Conservation (phyloP, 2,329 filamentous ascomycete species). For the Knoxdaviesia proteae region DNA sequence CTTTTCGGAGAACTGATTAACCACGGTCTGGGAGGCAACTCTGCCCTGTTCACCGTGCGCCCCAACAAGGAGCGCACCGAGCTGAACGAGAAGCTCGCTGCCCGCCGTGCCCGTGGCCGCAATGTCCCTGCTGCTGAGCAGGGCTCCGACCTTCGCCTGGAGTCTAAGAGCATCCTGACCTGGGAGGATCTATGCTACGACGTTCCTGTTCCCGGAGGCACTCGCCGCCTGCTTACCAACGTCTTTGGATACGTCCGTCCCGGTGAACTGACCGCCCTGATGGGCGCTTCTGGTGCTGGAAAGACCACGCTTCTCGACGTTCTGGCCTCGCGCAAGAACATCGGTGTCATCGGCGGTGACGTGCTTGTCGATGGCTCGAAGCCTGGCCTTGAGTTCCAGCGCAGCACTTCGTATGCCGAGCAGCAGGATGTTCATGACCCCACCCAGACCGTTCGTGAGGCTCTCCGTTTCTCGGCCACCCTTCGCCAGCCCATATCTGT, state of each 20-base stretch:
- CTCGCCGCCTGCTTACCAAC: slow-evolving; percentile 31
- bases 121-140: slow-evolving; percentile 16
- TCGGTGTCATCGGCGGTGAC: slow-evolving; percentile 35
- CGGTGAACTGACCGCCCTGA: slow-evolving; percentile 56
- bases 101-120: slow-evolving; percentile 24
- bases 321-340: slow-evolving; percentile 39
- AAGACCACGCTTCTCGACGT: slow-evolving; percentile 76
- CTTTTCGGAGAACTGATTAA: slow-evolving; percentile 60
- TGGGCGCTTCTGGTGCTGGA: slow-evolving; percentile 70
- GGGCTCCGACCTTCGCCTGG: slow-evolving; percentile 30
- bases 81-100: slow-evolving; percentile 44
- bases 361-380: slow-evolving; percentile 34
- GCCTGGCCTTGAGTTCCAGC: slow-evolving; percentile 38
- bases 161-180: slow-evolving; percentile 50
- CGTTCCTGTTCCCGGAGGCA: slow-evolving; percentile 36
- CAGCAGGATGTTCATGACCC: slow-evolving; percentile 42
- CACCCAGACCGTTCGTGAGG: slow-evolving; percentile 41
- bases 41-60: slow-evolving; percentile 55
- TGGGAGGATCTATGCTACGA: slow-evolving; percentile 75
- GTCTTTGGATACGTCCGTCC: slow-evolving; percentile 53
- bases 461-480: slow-evolving; percentile 40
- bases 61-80: slow-evolving; percentile 45
- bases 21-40: slow-evolving; percentile 62
- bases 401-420: slow-evolving; percentile 40
- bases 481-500: slow-evolving; percentile 35